Evolutionary conservation across 2,329 filamentous ascomycete genomes (phyloP), one percentile per base, ranked within the genome.

Genomic region (Exserohilum turcica): DNA sequence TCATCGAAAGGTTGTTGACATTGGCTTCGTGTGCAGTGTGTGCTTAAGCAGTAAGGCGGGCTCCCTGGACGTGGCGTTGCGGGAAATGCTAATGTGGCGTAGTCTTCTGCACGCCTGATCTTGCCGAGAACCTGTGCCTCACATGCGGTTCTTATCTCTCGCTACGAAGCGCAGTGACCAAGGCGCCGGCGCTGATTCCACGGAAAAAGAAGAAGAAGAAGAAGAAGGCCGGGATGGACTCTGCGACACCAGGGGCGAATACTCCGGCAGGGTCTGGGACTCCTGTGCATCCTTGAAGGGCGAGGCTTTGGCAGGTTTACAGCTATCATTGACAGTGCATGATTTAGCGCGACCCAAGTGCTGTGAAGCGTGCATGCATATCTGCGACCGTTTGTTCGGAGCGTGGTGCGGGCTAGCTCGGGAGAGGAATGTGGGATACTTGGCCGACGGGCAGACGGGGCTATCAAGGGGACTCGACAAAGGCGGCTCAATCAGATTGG

Each of bases 11-110:
- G 91, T 97, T 16, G 88, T 99, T 37, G 91, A 97, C 75, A 86
- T 92, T 1, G 94, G 92, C 7, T 99, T 91, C 72, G 93, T 99
- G 32, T 99, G 94, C 79, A 96, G 91, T 56, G 92, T 99, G 64
- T 99, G 94, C 71, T 80, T 99, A 38, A 96, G 91, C 74, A 99
- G 81, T 84, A 75, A 66, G 79, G 32, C 36, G 19, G 33, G 13
- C 24, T 13, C 16, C 29, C 21, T n/a, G 24, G 16, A 32, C 75
- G 10, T 15, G 19, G n/a, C 27, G 32, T 3, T 10, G 24, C 6
- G 32, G 29, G 8, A 12, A 32, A 38, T 38, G 42, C 59, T 61
- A 49, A 63, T 21, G 6, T 18, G 9, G 24, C 9, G 24, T 24
- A 75, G 73, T 76, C 39, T 76, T 76, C 61, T 76, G 73, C 59